Conservation (phyloP, 2,329 filamentous ascomycete species). For the Nemania bipapillata region DNA sequence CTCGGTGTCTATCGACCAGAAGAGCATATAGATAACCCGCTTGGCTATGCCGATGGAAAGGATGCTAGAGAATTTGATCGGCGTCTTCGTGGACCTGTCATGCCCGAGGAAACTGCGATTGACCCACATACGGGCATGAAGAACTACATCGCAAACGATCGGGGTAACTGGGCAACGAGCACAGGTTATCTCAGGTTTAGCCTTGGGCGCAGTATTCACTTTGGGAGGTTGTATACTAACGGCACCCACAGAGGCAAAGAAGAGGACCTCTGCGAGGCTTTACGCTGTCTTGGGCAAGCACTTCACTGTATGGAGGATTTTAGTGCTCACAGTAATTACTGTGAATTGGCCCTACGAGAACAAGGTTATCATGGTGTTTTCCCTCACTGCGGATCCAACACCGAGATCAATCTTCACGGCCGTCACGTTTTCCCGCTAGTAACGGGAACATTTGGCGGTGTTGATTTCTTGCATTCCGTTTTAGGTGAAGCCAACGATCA, state of each 20-base stretch:
- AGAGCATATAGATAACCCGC: constrained; percentile 79
- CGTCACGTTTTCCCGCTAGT: constrained; percentile 78
- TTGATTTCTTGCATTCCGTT: constrained; percentile 85
- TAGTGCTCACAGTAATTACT: constrained; percentile 85
- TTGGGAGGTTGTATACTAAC: constrained; percentile 77
- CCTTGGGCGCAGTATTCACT: constrained; percentile 78
- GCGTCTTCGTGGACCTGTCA: constrained; percentile 82
- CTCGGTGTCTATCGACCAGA: constrained; percentile 84
- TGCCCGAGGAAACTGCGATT: constrained; percentile 75
- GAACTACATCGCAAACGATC: constrained; percentile 96
- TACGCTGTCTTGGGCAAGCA: constrained; percentile 79
- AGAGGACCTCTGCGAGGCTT: constrained; percentile 80
- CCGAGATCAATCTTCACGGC: constrained; percentile 73
- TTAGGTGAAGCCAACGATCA: constrained; percentile 81
- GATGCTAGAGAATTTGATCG: constrained; percentile 86
- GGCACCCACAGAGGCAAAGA: constrained; percentile 74
- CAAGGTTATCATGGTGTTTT: constrained; percentile 76
- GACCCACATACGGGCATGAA: constrained; percentile 92
- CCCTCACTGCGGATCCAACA: constrained; percentile 74
- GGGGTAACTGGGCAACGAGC: constrained; percentile 87
- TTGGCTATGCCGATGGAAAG: constrained; percentile 84
- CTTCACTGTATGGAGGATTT: constrained; percentile 83
- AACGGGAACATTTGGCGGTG: constrained; percentile 80
- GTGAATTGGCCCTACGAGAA: constrained; percentile 79
- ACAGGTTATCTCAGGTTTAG: constrained; percentile 84